Evolutionary conservation across 768 basidiomycete genomes (phyloP), one percentile per base, ranked within the genome.

Genomic region (Trametopsis cervina): DNA sequence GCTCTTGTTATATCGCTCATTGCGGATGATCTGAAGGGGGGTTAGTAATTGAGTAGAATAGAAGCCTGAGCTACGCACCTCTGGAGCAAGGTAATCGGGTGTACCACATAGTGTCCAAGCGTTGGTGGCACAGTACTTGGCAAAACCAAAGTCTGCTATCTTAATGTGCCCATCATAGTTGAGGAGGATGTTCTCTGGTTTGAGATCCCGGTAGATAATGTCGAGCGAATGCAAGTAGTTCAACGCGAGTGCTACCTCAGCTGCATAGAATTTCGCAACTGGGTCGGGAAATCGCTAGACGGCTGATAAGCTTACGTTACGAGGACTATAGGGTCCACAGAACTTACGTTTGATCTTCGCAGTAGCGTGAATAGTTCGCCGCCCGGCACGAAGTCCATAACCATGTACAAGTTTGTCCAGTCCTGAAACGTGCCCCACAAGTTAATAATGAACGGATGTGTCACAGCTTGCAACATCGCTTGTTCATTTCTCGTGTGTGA

Each of bases 401-500:
- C 86, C 90, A 99, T 95, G 72, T 97, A 99, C 12, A 98, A 75
- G 64, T 97, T 98, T 17, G 85, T 67, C 26, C 80, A 65, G 60
- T 98, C 96, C 61, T 98, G 96, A 63, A 94, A 94, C 3, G 83
- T 80, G 26, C 94, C 94, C 93, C 93, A 97, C 4, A 97, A 79
- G 63, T 94, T 97, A 70, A 97, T 81, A 57, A 97, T 89, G 67
- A 97, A 91, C 1, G 92, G 85, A 63, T 97, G 91, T 49, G 90
- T 82, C 4, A 96, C 85, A 20, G 76, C 75, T 41, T 83, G 78
- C 29, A 99, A 79, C 67, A 98, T 92, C 42, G 72, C 72, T 57
- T 91, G 85, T 66, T 99, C 96, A 57, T 89, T 93, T 64, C 94
- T 96, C 38, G 96, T 97, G 59, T 99, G 96, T 60, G 97, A 91